Conservation (phyloP, 2,329 filamentous ascomycete genomes). For the Penicillium sp. region DNA sequence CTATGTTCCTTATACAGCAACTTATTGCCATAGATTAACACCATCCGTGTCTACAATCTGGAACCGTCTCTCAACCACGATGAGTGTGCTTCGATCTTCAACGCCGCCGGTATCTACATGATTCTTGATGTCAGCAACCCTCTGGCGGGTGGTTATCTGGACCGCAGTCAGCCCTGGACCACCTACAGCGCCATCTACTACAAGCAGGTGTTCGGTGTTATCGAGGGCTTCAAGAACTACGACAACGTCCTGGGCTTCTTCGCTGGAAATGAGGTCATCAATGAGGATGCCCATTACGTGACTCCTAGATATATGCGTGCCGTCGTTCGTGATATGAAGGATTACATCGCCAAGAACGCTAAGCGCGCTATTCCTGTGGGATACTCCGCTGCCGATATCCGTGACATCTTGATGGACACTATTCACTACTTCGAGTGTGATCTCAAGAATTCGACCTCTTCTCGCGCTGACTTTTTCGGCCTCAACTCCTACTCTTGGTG, state of each 20-base stretch:
- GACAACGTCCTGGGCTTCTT: slow-evolving; percentile 67
- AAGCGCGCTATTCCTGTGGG: slow-evolving; percentile 62
- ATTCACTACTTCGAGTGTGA: slow-evolving; percentile 62
- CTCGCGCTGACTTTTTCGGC: slow-evolving; percentile 63
- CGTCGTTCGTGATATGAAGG: slow-evolving; percentile 65
- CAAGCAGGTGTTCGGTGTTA: slow-evolving; percentile 58
- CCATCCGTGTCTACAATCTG: slow-evolving; percentile 64
- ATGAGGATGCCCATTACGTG: slow-evolving; percentile 54
- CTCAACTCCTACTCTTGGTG: slow-evolving; percentile 70
- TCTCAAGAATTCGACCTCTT: slow-evolving; percentile 48
- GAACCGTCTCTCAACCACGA: slow-evolving; percentile 60
- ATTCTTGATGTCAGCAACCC: slow-evolving; percentile 65
- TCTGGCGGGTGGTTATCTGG: slow-evolving; percentile 54
- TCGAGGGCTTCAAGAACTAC: slow-evolving; percentile 66
- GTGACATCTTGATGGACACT: slow-evolving; percentile 58
- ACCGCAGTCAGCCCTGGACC: slow-evolving; percentile 54
- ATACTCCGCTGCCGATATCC: slow-evolving; percentile 66
- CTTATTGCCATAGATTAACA: slow-evolving; percentile 50
- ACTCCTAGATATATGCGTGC: slow-evolving; percentile 61
- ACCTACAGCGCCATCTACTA: slow-evolving; percentile 58
- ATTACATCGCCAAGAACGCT: slow-evolving; percentile 62
- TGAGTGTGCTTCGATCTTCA: slow-evolving; percentile 63
- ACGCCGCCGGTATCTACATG: slow-evolving; percentile 65
- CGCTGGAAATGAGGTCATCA: slow-evolving; percentile 67
- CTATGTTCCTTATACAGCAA: neutral